Conservation (phyloP, 441 rosid genomes). For the Arabidopsis lyrata region DNA sequence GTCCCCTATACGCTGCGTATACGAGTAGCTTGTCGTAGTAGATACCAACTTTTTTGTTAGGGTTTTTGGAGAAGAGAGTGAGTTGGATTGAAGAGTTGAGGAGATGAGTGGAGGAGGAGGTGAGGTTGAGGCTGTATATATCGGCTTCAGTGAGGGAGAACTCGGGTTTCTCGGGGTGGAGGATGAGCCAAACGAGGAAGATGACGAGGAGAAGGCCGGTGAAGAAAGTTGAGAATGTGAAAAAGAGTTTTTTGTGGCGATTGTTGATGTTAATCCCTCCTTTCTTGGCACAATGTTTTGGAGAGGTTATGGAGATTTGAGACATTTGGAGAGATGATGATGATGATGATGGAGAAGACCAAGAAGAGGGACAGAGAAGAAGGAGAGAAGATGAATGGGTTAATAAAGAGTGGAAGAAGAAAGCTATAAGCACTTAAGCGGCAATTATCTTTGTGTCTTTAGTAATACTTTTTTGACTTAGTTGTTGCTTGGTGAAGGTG, state of each 20-base stretch:
- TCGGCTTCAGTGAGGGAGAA: constrained; percentile 88
- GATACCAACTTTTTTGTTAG: constrained; percentile 73
- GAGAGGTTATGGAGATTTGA: constrained; percentile 42
- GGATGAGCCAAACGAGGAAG: constrained; percentile 77
- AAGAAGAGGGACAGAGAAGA: background rate
- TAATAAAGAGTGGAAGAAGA: constrained; percentile 40
- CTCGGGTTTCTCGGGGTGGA: constrained; percentile 72
- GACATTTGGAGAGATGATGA: constrained; percentile 34
- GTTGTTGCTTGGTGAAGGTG: constrained; percentile 36
- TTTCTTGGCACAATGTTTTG: constrained; percentile 46
- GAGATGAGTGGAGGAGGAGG: constrained; percentile 56
- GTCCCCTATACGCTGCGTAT: constrained; percentile 71
- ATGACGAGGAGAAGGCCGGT: constrained; percentile 48
- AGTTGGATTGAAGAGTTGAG: constrained; percentile 84
- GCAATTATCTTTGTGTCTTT: constrained; percentile 31
- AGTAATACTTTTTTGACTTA: constrained; percentile 41
- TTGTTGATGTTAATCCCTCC: constrained; percentile 38
- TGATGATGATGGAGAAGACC: background rate
- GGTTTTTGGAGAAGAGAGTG: constrained; percentile 81
- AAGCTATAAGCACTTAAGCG: constrained; percentile 44
- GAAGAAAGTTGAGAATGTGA: constrained; percentile 42
- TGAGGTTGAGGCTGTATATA: constrained; percentile 70
- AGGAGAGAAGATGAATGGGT: constrained; percentile 25
- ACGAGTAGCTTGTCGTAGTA: constrained; percentile 79
- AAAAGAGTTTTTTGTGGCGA: constrained; percentile 44